These are phyloP conservation scores for Aspergillus costaricaensis DNA, from an alignment of 2,329 filamentous ascomycete species.

Conservation along the genomic window DNA sequence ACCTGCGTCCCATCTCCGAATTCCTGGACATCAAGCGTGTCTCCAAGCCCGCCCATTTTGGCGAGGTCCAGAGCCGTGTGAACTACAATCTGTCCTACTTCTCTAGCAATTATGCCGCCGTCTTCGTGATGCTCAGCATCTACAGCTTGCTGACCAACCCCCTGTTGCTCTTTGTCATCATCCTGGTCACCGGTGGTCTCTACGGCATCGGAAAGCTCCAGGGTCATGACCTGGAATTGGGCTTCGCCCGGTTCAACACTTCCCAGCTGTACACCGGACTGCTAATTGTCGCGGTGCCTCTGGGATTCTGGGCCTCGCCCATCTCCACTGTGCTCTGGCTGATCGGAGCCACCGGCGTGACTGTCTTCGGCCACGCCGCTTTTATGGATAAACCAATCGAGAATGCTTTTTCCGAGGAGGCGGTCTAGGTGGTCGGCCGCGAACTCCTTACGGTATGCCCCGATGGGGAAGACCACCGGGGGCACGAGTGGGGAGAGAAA, in stretches of 20 bases:
- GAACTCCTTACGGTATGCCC: slow-evolving; percentile 90
- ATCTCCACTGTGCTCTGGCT: slow-evolving; percentile 89
- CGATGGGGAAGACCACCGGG: slow-evolving; percentile 99
- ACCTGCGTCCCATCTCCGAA: slow-evolving; percentile 85
- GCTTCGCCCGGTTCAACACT: slow-evolving; percentile 76
- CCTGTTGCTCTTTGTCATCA: slow-evolving; percentile 85
- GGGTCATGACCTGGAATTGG: slow-evolving; percentile 84
- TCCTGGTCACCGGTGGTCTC: slow-evolving; percentile 82
- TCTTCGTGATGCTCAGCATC: slow-evolving; percentile 93
- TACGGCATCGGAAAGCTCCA: slow-evolving; percentile 89
- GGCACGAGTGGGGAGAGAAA: slow-evolving; percentile 69
- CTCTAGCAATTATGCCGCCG: slow-evolving; percentile 94
- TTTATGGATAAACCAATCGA: slow-evolving; percentile 99
- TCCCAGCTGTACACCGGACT: slow-evolving; percentile 94
- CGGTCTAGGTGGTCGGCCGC: slow-evolving; percentile 99
- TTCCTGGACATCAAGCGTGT: slow-evolving; percentile 96
- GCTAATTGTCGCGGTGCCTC: slow-evolving; percentile 76
- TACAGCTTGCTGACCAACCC: slow-evolving; percentile 91
- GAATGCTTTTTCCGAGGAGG: slow-evolving; percentile 99
- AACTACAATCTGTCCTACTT: slow-evolving; percentile 98
- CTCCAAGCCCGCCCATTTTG: slow-evolving; percentile 90
- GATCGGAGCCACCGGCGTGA: slow-evolving; percentile 90
- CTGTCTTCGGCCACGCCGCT: slow-evolving; percentile 89
- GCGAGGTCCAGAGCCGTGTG: slow-evolving; percentile 84
- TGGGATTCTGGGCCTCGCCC: slow-evolving; percentile 82